These are phyloP conservation scores for Aquilaria agallochum DNA, from an alignment of 441 rosid species.

Conservation along the genomic window DNA sequence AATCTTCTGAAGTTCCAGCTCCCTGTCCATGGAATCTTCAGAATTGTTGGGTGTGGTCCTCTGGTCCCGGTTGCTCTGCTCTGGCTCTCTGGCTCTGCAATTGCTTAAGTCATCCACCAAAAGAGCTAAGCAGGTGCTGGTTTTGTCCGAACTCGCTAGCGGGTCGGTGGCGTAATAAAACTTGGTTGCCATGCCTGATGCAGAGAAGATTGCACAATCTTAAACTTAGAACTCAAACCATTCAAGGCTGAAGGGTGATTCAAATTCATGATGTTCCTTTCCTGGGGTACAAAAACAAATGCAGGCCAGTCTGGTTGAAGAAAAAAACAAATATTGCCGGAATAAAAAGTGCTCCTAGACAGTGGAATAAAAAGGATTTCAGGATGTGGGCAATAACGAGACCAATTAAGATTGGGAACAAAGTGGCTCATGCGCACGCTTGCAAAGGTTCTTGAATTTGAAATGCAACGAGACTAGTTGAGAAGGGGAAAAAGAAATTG, in stretches of 20 bases:
- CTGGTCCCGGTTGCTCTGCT: conserved; percentile 14
- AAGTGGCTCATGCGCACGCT: no score
- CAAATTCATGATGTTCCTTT: conserved; percentile 14
- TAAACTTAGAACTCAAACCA: conserved; percentile 3
- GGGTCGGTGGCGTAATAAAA: conserved; percentile 36
- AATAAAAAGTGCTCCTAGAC: conserved; percentile 16
- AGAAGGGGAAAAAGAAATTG: no score
- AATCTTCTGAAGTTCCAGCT: conserved; percentile 36
- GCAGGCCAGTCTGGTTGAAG: conserved; percentile 16
- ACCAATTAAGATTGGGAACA: conserved; percentile 8
- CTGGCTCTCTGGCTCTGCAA: conserved; percentile 22
- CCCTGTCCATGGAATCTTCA: conserved; percentile 34
- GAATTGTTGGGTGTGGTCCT: conserved; percentile 14
- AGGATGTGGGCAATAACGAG: conserved; percentile 23
- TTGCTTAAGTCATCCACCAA: conserved; percentile 38
- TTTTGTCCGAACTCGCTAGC: conserved; percentile 29
- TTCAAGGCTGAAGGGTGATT: conserved; percentile 2
- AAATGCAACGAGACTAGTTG: no score
- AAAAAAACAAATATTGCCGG: conserved; percentile 9
- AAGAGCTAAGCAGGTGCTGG: conserved; percentile 23
- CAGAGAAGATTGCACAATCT: no score
- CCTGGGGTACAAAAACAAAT: conserved; percentile 13
- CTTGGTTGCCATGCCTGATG: conserved; percentile 79
- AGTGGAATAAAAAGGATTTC: conserved; percentile 18
- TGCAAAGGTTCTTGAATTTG: no score